These are phyloP conservation scores for Vinca minor DNA, from an alignment of 257 asterid species.

Conservation along the genomic window DNA sequence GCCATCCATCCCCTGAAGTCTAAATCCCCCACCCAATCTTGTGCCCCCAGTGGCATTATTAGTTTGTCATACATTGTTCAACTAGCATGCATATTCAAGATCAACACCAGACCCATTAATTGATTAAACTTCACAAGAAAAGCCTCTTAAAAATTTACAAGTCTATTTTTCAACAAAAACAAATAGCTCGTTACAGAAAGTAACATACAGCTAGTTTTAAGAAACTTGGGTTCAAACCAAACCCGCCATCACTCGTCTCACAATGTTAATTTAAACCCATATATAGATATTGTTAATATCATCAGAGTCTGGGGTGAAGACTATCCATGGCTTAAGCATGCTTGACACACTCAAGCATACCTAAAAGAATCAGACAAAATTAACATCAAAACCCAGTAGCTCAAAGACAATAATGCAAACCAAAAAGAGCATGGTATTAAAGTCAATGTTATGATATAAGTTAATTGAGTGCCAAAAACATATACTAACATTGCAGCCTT, in stretches of 20 bases:
- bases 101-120: no score
- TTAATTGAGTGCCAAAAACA: constrained; percentile 4
- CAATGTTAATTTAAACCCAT: no score
- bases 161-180: no score
- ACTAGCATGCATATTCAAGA: no score
- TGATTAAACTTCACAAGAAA: no score
- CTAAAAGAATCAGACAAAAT: constrained; percentile 18
- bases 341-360: constrained; percentile 35
- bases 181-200: background rate
- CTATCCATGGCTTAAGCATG: constrained; percentile 55
- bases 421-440: background rate
- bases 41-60: no score
- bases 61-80: no score
- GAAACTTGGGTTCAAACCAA: constrained; percentile 14
- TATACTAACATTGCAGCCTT: constrained; percentile 61
- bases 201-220: constrained; percentile 4
- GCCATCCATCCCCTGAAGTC: no score
- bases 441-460: background rate
- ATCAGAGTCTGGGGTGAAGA: constrained; percentile 23
- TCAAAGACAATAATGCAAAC: background rate
- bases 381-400: constrained; percentile 15
- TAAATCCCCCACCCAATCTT: no score
- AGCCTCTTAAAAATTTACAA: no score
- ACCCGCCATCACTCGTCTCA: no score
- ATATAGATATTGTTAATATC: no score